These are phyloP conservation scores for Aspergillus terreus DNA, from an alignment of 2,329 filamentous ascomycete species.

Conservation along the genomic window DNA sequence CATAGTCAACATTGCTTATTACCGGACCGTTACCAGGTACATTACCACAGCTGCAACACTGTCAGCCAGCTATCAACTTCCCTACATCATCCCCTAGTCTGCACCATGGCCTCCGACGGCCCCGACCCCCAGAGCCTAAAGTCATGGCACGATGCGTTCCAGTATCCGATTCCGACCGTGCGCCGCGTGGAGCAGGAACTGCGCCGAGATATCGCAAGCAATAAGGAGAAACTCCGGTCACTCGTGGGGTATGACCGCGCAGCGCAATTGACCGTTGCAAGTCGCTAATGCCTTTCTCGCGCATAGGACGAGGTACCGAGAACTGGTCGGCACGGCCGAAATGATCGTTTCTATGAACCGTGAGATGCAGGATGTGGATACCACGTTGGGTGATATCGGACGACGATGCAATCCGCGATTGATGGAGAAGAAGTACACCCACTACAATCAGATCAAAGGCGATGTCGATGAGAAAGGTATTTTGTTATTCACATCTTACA, in stretches of 20 bases:
- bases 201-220: slow-evolving; percentile 58
- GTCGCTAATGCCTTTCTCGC: slow-evolving; percentile 10
- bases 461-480: slow-evolving; percentile 32
- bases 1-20: no score
- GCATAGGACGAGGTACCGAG: slow-evolving; percentile 68
- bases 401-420: slow-evolving; percentile 70
- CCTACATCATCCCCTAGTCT: slow-evolving; percentile 7
- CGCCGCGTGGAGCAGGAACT: slow-evolving; percentile 63
- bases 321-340: slow-evolving; percentile 86
- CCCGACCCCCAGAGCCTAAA: slow-evolving; percentile 55
- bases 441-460: slow-evolving; percentile 51
- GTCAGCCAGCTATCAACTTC: slow-evolving; percentile 2
- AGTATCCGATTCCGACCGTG: slow-evolving; percentile 60
- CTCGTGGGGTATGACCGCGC: slow-evolving; percentile 56
- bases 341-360: slow-evolving; percentile 86
- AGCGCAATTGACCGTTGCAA: neutral
- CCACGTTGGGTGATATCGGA: slow-evolving; percentile 67
- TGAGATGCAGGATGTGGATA: slow-evolving; percentile 72
- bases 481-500: neutral
- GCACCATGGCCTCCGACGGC: slow-evolving; percentile 51
- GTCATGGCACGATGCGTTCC: slow-evolving; percentile 66
- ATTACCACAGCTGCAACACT: neutral
- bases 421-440: slow-evolving; percentile 62
- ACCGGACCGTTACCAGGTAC: neutral
- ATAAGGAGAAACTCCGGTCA: slow-evolving; percentile 62